Evolutionary conservation across 257 asterid genomes (phyloP), one percentile per base, ranked within the genome.

Genomic region (Dorcoceras hygrometricum): DNA sequence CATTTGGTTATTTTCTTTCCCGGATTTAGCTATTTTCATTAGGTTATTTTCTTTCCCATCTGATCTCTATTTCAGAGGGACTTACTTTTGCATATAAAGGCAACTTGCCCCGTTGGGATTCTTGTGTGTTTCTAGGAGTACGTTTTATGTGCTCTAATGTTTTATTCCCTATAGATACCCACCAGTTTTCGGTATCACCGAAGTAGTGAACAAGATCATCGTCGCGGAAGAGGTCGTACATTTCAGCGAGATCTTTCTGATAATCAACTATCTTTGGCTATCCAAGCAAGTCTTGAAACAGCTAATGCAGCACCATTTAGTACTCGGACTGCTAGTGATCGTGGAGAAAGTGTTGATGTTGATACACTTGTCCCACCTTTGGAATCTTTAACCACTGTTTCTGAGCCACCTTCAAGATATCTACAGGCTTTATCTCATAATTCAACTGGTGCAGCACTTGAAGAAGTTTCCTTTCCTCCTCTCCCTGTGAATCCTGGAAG

Each of bases 101-200:
- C 53, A 28, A 20, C 36, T 56, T 39, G 7, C 23, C 31, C 59
- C 11, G 20, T n/a, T 57, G 10, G 24, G 59, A 70, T 57, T 19
- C 23, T 57, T 60, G 19, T 10, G 18, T 62, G 64, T 59, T 59
- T 34, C 25, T 26, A 6, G 63, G 46, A 59, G 69, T 39, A 32
- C 78, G 20, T 57, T 56, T 29, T 43, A 64, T 70, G 39, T 71
- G 22, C 66, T 32, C 18, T 57, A 27, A 31, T 62, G 70, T 26
- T 71, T 51, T 67, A 36, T 59, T 66, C 59, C 57, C 65, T 67
- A 55, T 68, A 90, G 99, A 81, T 90, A 73, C 99, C 99, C 11
- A 86, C 96, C 29, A 94, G 99, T 77, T 94, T 94, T 51, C 88
- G 95, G 31, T 94, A 88, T 70, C 84, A 88, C 32, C 86, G 93